These are phyloP conservation scores for Pelargonium citronellum DNA, from an alignment of 441 rosid species.

Conservation along the genomic window DNA sequence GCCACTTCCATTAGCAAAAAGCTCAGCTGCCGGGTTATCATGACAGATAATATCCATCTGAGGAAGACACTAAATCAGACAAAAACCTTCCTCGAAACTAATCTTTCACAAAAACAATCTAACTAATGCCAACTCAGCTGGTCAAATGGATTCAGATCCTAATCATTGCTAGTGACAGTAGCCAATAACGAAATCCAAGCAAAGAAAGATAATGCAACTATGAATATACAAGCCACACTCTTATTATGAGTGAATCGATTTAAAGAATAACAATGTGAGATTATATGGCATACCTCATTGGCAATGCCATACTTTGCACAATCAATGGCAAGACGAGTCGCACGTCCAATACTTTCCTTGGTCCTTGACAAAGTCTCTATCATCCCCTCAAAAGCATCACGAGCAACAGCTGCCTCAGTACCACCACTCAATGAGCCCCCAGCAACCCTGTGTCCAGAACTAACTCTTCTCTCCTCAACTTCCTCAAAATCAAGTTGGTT, in stretches of 20 bases:
- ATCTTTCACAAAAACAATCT: conserved; percentile 1
- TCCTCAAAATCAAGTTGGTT: conserved; percentile 59
- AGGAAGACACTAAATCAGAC: conserved; percentile 1
- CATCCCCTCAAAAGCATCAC: conserved; percentile 99
- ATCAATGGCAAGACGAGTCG: conserved; percentile 97
- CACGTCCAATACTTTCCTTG: conserved; percentile 98
- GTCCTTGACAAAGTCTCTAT: conserved; percentile 97
- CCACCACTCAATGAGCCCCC: conserved; percentile 76
- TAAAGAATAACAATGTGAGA: background rate
- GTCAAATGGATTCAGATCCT: background rate
- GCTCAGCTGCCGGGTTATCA: background rate
- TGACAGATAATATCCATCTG: background rate
- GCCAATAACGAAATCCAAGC: no score
- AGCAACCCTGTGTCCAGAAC: conserved; percentile 44
- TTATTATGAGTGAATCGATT: background rate
- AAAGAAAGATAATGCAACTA: no score
- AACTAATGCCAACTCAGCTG: background rate
- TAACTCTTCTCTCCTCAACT: conserved; percentile 64
- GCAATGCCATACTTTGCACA: conserved; percentile 98
- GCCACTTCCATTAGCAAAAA: background rate
- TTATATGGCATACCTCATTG: conserved; percentile 59
- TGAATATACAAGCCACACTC: background rate
- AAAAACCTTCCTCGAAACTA: background rate
- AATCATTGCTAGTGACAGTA: background rate
- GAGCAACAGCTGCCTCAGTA: conserved; percentile 95